These are phyloP conservation scores for Tetrahymena elliotti DNA, from an alignment of 73 alveolate genomes.

Conservation along the genomic window DNA sequence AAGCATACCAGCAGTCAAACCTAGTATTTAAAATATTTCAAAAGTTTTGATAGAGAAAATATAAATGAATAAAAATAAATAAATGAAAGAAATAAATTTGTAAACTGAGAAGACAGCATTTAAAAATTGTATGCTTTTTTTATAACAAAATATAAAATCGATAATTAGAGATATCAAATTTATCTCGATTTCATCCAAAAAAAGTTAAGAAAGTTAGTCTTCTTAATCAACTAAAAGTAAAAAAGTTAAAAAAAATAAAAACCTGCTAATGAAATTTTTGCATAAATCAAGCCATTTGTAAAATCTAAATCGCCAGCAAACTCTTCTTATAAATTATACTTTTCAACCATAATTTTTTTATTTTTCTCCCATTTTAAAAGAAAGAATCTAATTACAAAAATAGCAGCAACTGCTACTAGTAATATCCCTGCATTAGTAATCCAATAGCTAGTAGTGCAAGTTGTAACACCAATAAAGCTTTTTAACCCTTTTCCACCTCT, in stretches of 20 bases:
- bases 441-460: neutral
- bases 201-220: no score
- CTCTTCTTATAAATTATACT: neutral
- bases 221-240: no score
- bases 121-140: no score
- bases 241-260: neutral
- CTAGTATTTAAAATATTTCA: neutral
- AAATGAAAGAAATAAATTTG: no score
- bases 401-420: neutral
- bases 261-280: neutral
- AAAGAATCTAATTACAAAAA: neutral
- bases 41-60: neutral
- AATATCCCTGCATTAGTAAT: neutral
- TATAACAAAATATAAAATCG: no score
- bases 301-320: neutral
- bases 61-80: no score
- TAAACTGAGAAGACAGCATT: no score
- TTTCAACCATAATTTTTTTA: neutral
- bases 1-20: constrained; percentile 15
- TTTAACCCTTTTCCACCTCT: neutral
- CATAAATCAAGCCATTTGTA: neutral
- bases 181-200: no score
- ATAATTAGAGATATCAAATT: no score
- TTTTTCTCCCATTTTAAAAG: neutral
- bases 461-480: neutral